phyloP scores from a whole-genome alignment of 2,329 filamentous ascomycete genomes.

The Cordyceps pruinosa region DNA sequence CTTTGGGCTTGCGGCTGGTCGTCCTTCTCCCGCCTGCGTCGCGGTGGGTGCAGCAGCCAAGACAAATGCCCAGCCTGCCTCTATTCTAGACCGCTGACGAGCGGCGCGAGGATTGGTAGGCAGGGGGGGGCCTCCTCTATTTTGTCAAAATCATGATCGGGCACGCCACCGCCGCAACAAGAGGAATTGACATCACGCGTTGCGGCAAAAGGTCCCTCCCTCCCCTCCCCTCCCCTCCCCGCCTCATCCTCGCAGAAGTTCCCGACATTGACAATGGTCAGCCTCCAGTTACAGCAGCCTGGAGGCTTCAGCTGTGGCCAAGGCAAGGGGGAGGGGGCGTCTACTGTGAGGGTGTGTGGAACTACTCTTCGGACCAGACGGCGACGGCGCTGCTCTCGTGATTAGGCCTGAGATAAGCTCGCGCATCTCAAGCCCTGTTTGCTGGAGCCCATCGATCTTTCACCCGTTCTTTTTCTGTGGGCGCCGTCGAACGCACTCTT shows the following conservation, averaged over 20 bases:
- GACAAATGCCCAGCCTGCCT: constrained; percentile 4
- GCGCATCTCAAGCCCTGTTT: constrained; percentile 2
- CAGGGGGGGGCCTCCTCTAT: not conserved
- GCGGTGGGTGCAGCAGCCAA: not conserved
- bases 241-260: not conserved
- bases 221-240: not conserved
- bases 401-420: not conserved
- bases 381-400: no score
- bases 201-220: not conserved
- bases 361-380: no score
- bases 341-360: no score
- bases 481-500: no score
- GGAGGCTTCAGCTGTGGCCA: not conserved
- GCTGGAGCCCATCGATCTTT: constrained; percentile 6
- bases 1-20: no score
- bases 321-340: no score
- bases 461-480: no score
- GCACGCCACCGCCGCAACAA: no score
- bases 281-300: no score
- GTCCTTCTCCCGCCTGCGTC: no score
- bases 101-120: not conserved
- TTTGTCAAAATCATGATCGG: no score
- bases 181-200: not conserved
- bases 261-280: not conserved
- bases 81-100: constrained; percentile 4